phyloP scores from a whole-genome alignment of 2,329 filamentous ascomycete genomes.

The Phyllosticta paracitricarpa region DNA sequence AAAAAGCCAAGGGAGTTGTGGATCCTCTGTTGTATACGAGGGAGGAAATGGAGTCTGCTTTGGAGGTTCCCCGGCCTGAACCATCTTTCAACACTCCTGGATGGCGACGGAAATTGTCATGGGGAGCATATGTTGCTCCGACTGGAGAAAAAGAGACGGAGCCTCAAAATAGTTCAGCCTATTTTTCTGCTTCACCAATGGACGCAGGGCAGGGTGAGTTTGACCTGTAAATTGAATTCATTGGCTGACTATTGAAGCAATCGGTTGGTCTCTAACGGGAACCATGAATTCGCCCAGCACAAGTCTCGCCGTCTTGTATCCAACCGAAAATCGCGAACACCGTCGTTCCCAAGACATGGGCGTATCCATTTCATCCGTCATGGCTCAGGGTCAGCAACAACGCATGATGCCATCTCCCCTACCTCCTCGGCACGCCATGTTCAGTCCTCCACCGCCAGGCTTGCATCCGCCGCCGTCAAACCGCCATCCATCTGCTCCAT shows the following conservation, averaged over 20 bases:
- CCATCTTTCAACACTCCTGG: conserved; percentile 42
- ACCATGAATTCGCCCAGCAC: conserved; percentile 79
- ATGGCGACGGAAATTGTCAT: conserved; percentile 39
- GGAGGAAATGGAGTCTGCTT: conserved; percentile 69
- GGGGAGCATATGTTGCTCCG: conserved; percentile 27
- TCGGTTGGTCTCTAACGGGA: conserved; percentile 81
- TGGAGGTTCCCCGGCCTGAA: conserved; percentile 42
- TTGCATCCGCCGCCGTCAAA: conserved; percentile 23
- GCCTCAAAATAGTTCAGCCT: conserved; percentile 10
- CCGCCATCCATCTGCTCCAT: conserved; percentile 11
- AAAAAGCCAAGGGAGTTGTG: conserved; percentile 78
- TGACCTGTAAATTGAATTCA: conserved; percentile 5
- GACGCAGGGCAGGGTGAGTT: conserved; percentile 41
- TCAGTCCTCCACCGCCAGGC: conserved; percentile 13
- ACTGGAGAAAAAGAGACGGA: conserved; percentile 14
- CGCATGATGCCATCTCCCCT: background rate
- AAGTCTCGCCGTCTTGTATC: conserved; percentile 72
- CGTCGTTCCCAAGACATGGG: conserved; percentile 1
- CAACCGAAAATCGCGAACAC: conserved; percentile 35
- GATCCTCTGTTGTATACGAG: conserved; percentile 57
- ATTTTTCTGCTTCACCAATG: conserved; percentile 34
- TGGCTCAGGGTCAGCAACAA: conserved; percentile 17
- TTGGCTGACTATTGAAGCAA: conserved; percentile 36
- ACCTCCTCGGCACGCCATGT: background rate
- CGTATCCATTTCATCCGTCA: conserved; percentile 23